Percentiles rank a stretch among this genome's conserved stretches.
Evolutionary conservation across 2,329 filamentous ascomycete species (phyloP).

Genomic region (Talaromyces sp.): DNA sequence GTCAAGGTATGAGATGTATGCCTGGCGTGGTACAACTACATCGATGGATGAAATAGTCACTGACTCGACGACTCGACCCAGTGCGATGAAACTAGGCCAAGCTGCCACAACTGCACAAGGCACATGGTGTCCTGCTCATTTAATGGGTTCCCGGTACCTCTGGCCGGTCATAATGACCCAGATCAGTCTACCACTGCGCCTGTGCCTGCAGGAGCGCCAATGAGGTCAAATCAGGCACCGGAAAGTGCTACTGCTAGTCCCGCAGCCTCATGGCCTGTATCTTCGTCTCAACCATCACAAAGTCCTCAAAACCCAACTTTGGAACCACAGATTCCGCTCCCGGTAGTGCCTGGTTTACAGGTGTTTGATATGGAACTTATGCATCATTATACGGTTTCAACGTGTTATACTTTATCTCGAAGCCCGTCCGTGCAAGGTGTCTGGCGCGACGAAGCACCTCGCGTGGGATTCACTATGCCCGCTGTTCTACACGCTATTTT

Average conservation of each 20-base stretch:
- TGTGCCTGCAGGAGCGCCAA: neutral
- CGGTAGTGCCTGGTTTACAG: neutral
- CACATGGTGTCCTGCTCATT: constrained; percentile 26
- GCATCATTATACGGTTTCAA: constrained; percentile 53
- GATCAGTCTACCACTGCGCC: neutral
- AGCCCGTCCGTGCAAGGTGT: constrained; percentile 44
- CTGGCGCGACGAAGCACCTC: constrained; percentile 49
- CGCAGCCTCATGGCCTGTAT: neutral
- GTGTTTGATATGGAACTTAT: constrained; percentile 49
- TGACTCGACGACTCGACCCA: constrained; percentile 6
- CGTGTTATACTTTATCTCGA: constrained; percentile 47
- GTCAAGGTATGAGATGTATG: constrained; percentile 25
- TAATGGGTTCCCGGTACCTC: neutral
- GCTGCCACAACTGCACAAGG: constrained; percentile 26
- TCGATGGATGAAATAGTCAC: neutral
- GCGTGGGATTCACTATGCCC: constrained; percentile 46
- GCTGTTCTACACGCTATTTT: constrained; percentile 52
- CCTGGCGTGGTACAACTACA: neutral
- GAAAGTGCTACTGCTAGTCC: neutral
- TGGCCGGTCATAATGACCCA: neutral
- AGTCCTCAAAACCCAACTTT: neutral
- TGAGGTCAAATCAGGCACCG: neutral
- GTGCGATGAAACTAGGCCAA: constrained; percentile 30
- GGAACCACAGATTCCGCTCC: neutral
- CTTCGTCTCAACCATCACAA: neutral